phyloP scores from a whole-genome alignment of 2,329 filamentous ascomycete genomes.

The Fusarium sp. region DNA sequence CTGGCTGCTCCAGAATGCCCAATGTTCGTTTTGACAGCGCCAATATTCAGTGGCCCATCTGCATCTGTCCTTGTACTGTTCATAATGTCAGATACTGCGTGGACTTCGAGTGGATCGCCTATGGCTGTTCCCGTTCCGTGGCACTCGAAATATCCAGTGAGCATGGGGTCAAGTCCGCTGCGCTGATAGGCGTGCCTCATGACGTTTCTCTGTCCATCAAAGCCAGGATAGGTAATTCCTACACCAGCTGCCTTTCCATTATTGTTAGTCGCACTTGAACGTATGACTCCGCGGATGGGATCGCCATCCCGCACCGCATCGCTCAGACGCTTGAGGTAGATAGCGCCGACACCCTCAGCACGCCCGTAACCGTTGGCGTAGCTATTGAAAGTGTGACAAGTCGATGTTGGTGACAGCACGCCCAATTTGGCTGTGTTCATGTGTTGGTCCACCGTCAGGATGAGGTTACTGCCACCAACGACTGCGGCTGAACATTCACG shows the following conservation, averaged over 20 bases:
- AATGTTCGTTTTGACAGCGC: neutral
- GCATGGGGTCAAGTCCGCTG: neutral
- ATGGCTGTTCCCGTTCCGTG: neutral
- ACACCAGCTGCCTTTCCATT: neutral
- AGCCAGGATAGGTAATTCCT: neutral
- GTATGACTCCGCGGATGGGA: neutral
- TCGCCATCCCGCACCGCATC: neutral
- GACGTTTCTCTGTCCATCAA: neutral
- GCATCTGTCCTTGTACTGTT: neutral
- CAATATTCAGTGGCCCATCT: neutral
- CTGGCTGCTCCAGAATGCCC: neutral
- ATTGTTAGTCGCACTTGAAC: neutral
- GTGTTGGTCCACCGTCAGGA: neutral
- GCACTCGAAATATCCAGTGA: neutral
- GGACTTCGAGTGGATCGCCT: neutral
- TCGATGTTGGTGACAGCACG: neutral
- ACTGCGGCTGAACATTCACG: neutral
- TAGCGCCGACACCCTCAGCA: neutral
- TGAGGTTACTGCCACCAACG: neutral
- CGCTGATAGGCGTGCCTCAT: neutral
- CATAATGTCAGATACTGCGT: neutral
- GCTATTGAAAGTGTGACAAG: neutral
- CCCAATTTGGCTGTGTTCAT: neutral
- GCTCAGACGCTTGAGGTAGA: neutral
- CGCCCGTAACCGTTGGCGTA: neutral